Evolutionary conservation across 495 filamentous ascomycete genomes (phyloP), one percentile per base, ranked within the genome.

Genomic region (Penicillium roqueforti): DNA sequence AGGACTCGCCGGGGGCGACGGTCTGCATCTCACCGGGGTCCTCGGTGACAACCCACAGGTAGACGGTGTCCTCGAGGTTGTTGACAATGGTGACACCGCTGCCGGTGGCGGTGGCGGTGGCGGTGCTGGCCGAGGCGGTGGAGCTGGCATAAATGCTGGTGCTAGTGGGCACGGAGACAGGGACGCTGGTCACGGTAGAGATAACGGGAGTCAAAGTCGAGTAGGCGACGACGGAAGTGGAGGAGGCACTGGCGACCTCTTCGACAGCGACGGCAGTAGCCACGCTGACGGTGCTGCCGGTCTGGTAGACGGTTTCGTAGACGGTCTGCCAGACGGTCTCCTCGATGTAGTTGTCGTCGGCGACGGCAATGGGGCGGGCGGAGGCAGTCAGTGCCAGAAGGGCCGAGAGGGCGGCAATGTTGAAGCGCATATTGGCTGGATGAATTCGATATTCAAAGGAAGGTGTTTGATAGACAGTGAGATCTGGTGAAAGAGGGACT

Each of bases 1-100:
- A 62, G 55, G 61, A 59, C 26, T 66, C 65, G 50, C 57, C 62
- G 9, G 60, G 36, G 32, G 48, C 19, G 11, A 75, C 54, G 40
- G 62, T 66, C 7, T 67, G 55, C 65, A 68, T 70, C 6, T 54
- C 55, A 7, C 51, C 53, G 39, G 50, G 13, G 43, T 47, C 53
- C 26, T 70, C 56, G 54, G 66, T 52, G 6, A 66, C 67, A 18
- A 68, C 66, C 71, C 69, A 73, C 6, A 69, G 52, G 59, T 74
- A 69, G 58, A 75, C 43, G 46, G 60, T 59, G 10, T 55, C n/a
- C 41, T 56, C 26, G 18, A 71, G 57, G 56, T 74, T 71, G 69
- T 74, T 75, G 50, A 67, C 51, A 56, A 73, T 67, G 26, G 60
- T 53, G 53, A 74, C 59, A 32, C 66, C 58, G 43, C 53, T 55